Evolutionary conservation across 164 flowering plant species (phyloP).

Genomic region (Liquidambar formosana): DNA sequence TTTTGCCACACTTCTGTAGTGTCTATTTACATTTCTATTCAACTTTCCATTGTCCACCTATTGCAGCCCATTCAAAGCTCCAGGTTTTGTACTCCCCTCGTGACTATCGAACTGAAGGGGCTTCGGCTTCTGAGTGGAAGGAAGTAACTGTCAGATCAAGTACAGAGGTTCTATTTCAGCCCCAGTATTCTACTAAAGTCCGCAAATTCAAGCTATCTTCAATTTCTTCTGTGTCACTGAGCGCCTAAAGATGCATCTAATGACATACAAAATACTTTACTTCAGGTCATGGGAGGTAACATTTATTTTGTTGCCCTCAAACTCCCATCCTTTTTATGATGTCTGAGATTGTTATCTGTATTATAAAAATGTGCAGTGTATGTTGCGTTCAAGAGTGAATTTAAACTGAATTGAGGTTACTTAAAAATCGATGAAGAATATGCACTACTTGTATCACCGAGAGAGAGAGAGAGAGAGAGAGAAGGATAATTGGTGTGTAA

Average conservation of each 20-base stretch:
- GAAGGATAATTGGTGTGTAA: no score
- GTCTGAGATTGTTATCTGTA: no score
- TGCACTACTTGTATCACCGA: no score
- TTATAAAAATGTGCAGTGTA: no score
- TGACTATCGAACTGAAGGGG: slow-evolving; percentile 71
- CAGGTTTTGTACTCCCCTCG: slow-evolving; percentile 73
- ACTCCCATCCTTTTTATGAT: neutral
- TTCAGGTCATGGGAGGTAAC: neutral
- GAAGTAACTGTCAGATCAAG: slow-evolving; percentile 73
- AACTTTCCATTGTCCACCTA: neutral
- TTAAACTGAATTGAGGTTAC: no score
- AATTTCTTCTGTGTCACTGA: slow-evolving; percentile 58
- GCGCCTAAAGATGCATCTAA: slow-evolving; percentile 48
- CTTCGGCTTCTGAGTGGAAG: slow-evolving; percentile 79
- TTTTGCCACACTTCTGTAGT: neutral
- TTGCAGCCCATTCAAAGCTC: slow-evolving; percentile 68
- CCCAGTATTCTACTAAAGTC: slow-evolving; percentile 48
- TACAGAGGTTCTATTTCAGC: slow-evolving; percentile 79
- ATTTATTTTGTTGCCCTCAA: neutral
- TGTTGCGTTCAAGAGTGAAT: no score
- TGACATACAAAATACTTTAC: neutral
- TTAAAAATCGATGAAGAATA: no score
- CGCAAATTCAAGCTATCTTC: slow-evolving; percentile 76
- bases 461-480: no score
- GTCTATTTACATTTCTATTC: neutral